These are phyloP conservation scores for Amphibolis antarctica DNA, from an alignment of 106 monocot species.

Conservation along the genomic window DNA sequence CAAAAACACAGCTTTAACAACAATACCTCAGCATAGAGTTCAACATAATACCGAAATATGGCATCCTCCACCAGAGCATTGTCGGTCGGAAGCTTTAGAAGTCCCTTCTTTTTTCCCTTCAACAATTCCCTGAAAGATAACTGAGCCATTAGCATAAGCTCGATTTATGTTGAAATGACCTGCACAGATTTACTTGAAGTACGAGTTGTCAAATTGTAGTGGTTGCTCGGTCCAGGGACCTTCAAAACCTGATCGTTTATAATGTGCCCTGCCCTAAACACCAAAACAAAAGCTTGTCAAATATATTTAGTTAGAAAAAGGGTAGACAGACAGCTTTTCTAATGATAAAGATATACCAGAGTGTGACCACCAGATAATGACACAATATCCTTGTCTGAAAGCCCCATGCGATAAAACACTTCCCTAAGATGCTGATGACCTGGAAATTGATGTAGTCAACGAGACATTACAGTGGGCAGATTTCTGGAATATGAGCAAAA, in stretches of 20 bases:
- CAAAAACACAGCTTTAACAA: background rate
- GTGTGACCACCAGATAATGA: conserved; percentile 30
- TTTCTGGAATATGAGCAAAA: background rate
- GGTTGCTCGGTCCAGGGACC: conserved; percentile 81
- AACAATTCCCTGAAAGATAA: conserved; percentile 53
- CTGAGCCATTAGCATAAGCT: background rate
- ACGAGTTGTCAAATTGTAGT: conserved; percentile 82
- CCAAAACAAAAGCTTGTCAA: conserved; percentile 7
- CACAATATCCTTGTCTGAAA: conserved; percentile 24
- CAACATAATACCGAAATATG: conserved; percentile 52
- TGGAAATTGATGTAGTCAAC: background rate
- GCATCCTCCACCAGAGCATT: conserved; percentile 66
- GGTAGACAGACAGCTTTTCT: background rate
- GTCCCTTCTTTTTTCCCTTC: conserved; percentile 42
- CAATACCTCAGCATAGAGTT: conserved; percentile 78
- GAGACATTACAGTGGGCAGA: background rate
- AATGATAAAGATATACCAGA: conserved; percentile 9
- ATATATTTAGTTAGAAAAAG: no score
- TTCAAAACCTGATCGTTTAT: conserved; percentile 85
- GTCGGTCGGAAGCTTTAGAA: conserved; percentile 90
- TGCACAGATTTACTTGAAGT: conserved; percentile 48
- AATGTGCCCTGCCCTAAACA: conserved; percentile 65
- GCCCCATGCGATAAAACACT: conserved; percentile 24
- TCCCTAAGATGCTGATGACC: conserved; percentile 22
- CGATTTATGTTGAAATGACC: background rate